Evolutionary conservation across 2,329 filamentous ascomycete species (phyloP).

Genomic region (Pseudogymnoascus sp.): DNA sequence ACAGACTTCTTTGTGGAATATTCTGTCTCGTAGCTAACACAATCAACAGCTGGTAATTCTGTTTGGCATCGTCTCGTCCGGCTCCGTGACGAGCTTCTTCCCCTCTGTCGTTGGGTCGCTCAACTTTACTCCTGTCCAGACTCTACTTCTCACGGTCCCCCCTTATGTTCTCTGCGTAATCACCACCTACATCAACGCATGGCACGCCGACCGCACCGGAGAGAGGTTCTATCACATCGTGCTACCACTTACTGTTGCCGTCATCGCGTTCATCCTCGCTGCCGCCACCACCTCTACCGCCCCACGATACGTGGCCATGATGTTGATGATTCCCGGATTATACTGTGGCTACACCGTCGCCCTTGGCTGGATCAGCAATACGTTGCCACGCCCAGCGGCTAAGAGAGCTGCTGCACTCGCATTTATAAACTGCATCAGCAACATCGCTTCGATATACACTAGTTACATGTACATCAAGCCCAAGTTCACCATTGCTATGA

Average conservation of each 20-base stretch:
- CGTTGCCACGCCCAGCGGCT: constrained; percentile 65
- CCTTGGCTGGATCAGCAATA: constrained; percentile 69
- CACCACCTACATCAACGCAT: constrained; percentile 57
- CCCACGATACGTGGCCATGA: constrained; percentile 62
- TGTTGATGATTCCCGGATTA: constrained; percentile 61
- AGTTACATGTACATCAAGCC: constrained; percentile 59
- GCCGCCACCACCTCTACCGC: constrained; percentile 53
- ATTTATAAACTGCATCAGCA: constrained; percentile 67
- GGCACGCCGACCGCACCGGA: constrained; percentile 63
- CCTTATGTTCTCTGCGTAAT: constrained; percentile 58
- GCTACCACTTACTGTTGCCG: constrained; percentile 52
- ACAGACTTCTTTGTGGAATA: constrained; percentile 17
- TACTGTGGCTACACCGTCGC: constrained; percentile 62
- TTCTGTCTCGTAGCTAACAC: constrained; percentile 3
- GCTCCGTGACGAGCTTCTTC: constrained; percentile 61
- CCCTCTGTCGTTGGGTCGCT: constrained; percentile 64
- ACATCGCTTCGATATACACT: constrained; percentile 63
- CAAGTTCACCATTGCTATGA: constrained; percentile 51
- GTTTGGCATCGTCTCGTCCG: constrained; percentile 50
- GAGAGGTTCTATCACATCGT: constrained; percentile 65
- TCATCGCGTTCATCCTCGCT: constrained; percentile 60
- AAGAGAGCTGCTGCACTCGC: constrained; percentile 57
- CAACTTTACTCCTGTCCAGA: constrained; percentile 51
- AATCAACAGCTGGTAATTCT: constrained; percentile 42
- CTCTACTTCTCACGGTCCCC: constrained; percentile 57